These are phyloP conservation scores for Mucor circinelloides DNA, from an alignment of 371 early-diverging fungal species.

Conservation along the genomic window DNA sequence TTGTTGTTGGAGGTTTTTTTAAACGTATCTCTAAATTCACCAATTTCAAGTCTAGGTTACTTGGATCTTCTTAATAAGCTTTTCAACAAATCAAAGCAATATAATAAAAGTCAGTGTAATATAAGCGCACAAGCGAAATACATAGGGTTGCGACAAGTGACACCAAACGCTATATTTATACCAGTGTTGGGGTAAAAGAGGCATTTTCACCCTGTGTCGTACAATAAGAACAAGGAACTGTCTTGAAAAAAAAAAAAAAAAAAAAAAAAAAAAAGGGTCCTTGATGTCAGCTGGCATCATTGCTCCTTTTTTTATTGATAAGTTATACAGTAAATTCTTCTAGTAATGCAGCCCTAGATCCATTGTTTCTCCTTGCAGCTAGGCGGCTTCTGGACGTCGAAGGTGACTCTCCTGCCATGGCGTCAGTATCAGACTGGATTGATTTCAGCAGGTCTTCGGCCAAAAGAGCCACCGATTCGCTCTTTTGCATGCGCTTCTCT, in stretches of 20 bases:
- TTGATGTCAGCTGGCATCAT: no score
- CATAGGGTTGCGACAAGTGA: not conserved
- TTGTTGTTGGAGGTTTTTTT: no score
- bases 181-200: not conserved
- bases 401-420: constrained; percentile 3
- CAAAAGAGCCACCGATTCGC: constrained; percentile 65
- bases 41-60: no score
- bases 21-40: no score
- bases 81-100: no score
- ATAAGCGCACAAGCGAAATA: not conserved
- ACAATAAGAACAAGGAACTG: no score
- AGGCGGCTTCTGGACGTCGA: constrained; percentile 1
- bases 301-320: not conserved
- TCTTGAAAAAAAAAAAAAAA: no score
- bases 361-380: constrained; percentile 11
- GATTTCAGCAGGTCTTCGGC: constrained; percentile 75
- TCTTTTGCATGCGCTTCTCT: constrained; percentile 57
- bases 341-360: not conserved
- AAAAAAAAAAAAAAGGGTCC: no score
- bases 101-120: no score
- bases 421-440: constrained; percentile 55
- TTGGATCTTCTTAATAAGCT: no score
- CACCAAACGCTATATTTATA: not conserved
- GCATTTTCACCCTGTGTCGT: no score
- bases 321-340: not conserved